Evolutionary conservation across 2,329 filamentous ascomycete genomes (phyloP).

Genomic region (Gyromitra esculenta): DNA sequence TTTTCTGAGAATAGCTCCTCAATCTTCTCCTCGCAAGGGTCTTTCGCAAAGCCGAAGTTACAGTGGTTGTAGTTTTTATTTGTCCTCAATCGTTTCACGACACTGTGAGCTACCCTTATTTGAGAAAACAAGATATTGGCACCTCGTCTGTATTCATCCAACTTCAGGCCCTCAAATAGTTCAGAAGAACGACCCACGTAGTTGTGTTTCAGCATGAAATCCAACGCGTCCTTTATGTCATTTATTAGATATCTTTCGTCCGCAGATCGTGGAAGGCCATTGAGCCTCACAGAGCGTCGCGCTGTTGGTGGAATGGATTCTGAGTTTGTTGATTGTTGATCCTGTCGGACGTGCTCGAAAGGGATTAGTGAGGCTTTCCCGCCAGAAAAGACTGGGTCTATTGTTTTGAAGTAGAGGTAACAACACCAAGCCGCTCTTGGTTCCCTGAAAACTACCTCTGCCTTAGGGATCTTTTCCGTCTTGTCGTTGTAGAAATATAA

Average conservation of each 20-base stretch:
- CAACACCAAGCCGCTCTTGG: slow-evolving; percentile 6
- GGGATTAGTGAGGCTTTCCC: background rate
- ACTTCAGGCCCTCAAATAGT: slow-evolving; percentile 5
- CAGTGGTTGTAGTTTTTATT: background rate
- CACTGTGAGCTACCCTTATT: background rate
- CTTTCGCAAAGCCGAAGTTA: background rate
- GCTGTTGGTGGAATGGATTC: background rate
- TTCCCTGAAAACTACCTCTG: slow-evolving; percentile 2
- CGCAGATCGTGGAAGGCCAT: background rate
- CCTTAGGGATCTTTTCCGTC: background rate
- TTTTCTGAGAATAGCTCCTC: background rate
- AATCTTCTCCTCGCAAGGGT: slow-evolving; percentile 1
- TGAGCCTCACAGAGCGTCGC: slow-evolving; percentile 4
- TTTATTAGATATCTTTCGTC: background rate
- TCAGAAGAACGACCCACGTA: background rate
- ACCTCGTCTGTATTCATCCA: background rate
- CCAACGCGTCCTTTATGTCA: background rate
- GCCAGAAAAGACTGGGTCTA: background rate
- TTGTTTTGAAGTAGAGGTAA: slow-evolving; percentile 3
- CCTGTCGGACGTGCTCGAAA: background rate
- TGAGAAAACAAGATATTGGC: slow-evolving; percentile 9
- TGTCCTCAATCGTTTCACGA: background rate
- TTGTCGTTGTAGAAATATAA: slow-evolving; percentile 14
- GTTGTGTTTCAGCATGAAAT: background rate
- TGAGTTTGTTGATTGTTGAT: background rate